Evolutionary conservation across 345 rosid genomes (phyloP), one percentile per base, ranked within the genome.

Genomic region (Eutrema japonicum): DNA sequence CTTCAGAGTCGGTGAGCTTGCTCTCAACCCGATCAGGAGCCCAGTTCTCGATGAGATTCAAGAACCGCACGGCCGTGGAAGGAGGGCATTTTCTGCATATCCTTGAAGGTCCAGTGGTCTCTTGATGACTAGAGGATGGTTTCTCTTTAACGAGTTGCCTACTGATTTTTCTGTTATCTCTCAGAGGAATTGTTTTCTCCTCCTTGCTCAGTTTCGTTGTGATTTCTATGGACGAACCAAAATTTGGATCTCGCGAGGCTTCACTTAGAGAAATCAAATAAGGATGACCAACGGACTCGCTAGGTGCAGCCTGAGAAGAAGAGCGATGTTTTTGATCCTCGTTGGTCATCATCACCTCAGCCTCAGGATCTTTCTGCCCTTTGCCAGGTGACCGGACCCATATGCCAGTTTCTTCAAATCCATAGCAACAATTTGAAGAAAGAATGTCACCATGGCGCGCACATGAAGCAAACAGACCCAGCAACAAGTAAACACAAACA

Each of bases 351-450:
- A 81, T 35, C 37, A 57, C 79, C 74, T 80, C 80, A 35, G 38
- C n/a, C 10, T 56, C 43, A 10, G 51, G 83, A 84, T 80, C 82
- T 71, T 74, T 74, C 35, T 82, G 84, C 85, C 84, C 78, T 79
- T 77, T 86, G 29, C 50, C 40, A 77, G 84, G 81, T 84, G 86
- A 79, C 70, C 74, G 71, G 77, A 81, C 78, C 84, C 83, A 82
- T 42, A 79, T 63, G 74, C 70, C 51, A 85, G 79, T 82, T 78
- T 82, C 93, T 88, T 88, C 71, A 84, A 76, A 83, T 66, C 80
- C 59, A 77, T 75, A 59, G 82, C 69, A 79, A 73, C 59, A 85
- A 82, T 71, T 73, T 58, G 82, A 86, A 83, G 73, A 73, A 76
- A 77, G 58, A 54, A 68, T 41, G 76, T 79, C 82, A 86, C 35